phyloP scores from a whole-genome alignment of 495 filamentous ascomycete species.

The Daldinia bambusicola region DNA sequence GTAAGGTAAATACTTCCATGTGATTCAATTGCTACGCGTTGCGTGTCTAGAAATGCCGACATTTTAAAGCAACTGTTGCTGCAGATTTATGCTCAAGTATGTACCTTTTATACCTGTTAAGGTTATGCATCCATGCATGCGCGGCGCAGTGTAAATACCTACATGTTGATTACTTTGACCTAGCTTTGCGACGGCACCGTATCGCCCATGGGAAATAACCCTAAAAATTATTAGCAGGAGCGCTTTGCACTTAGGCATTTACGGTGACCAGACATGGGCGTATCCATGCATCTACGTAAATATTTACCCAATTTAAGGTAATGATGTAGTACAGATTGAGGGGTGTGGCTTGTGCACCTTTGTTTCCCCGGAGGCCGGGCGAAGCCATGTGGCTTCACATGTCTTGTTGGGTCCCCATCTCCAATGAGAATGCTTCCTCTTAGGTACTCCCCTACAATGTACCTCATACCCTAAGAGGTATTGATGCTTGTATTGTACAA shows the following conservation, averaged over 20 bases:
- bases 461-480: neutral
- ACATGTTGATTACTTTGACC: too few species aligned
- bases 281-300: neutral
- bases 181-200: too few species aligned
- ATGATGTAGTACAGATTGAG: neutral
- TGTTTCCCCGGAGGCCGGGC: conserved; percentile 1
- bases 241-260: too few species aligned
- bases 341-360: conserved; percentile 15
- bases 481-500: conserved; percentile 7
- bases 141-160: too few species aligned
- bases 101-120: too few species aligned
- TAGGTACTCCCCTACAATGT: neutral
- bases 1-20: neutral
- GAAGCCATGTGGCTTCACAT: conserved; percentile 40
- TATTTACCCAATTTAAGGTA: neutral
- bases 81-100: neutral
- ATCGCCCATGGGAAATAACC: neutral
- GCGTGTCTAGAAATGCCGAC: neutral
- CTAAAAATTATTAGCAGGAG: too few species aligned
- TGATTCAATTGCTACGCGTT: neutral
- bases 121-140: too few species aligned
- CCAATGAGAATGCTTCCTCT: conserved; percentile 1
- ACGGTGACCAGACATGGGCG: neutral
- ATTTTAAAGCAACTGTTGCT: neutral
- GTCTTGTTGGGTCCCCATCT: conserved; percentile 19